Percentiles rank a stretch among this genome's conserved stretches.
Evolutionary conservation across 2,329 filamentous ascomycete species (phyloP).

Genomic region (Pestalotiopsis sp.): DNA sequence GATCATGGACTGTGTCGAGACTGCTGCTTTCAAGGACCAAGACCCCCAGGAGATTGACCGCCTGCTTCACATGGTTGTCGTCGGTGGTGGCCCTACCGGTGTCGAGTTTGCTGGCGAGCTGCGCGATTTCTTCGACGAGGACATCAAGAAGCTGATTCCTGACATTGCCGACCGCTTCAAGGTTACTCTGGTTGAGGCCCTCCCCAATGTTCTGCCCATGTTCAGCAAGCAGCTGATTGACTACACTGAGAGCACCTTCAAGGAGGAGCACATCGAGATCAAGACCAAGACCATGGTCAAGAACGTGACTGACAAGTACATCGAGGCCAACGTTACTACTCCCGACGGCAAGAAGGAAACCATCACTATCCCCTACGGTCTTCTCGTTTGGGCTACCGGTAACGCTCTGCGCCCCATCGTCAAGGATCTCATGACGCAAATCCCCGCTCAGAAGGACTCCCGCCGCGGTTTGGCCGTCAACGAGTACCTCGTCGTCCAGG

Average conservation of each 20-base stretch:
- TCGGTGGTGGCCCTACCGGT: constrained; percentile 91
- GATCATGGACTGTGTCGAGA: constrained; percentile 99
- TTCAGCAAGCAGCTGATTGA: constrained; percentile 99
- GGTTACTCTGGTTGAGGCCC: constrained; percentile 94
- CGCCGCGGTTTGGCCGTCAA: constrained; percentile 94
- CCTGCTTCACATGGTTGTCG: constrained; percentile 96
- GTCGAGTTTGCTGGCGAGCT: constrained; percentile 98
- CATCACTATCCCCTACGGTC: constrained; percentile 86
- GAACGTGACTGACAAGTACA: constrained; percentile 88
- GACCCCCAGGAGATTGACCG: constrained; percentile 84
- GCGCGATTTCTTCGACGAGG: constrained; percentile 97
- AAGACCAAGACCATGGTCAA: constrained; percentile 99
- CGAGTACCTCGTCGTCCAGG: constrained; percentile 98
- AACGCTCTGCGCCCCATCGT: constrained; percentile 90
- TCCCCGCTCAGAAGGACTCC: constrained; percentile 93
- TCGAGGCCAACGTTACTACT: constrained; percentile 83
- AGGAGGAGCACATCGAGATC: constrained; percentile 97
- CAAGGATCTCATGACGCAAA: constrained; percentile 87
- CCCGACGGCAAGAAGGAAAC: constrained; percentile 83
- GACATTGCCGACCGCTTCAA: constrained; percentile 95
- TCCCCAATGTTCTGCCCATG: constrained; percentile 94
- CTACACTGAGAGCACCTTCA: constrained; percentile 98
- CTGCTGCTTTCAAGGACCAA: constrained; percentile 97
- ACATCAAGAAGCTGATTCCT: constrained; percentile 97
- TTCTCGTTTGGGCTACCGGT: constrained; percentile 97